phyloP scores from a whole-genome alignment of 2,329 filamentous ascomycete species.

The Trichoderma simmonsii region DNA sequence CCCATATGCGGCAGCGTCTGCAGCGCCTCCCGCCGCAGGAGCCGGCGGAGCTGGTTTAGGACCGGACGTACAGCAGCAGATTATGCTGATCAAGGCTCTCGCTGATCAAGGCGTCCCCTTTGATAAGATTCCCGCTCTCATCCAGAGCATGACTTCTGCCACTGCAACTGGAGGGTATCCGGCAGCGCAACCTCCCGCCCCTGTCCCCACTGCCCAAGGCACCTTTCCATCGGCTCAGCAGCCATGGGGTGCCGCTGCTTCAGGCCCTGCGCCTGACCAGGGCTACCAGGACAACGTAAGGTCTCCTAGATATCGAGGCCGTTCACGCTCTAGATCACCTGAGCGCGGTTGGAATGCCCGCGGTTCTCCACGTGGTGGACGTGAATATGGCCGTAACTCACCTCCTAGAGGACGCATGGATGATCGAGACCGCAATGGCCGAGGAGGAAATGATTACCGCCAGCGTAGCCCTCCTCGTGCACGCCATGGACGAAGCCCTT shows the following conservation, averaged over 20 bases:
- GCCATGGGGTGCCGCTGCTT: conserved; percentile 32
- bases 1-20: conserved; percentile 28
- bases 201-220: conserved; percentile 34
- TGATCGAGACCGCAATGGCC: conserved; percentile 48
- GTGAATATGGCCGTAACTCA: conserved; percentile 66
- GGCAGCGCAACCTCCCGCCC: conserved; percentile 31
- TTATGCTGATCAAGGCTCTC: conserved; percentile 72
- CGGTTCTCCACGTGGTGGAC: conserved; percentile 60
- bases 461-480: conserved; percentile 82
- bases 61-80: conserved; percentile 63
- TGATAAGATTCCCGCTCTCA: conserved; percentile 67
- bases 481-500: conserved; percentile 63
- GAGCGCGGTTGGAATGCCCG: conserved; percentile 66
- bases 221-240: conserved; percentile 38
- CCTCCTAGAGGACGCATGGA: conserved; percentile 50
- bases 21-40: conserved; percentile 35
- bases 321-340: conserved; percentile 78
- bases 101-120: conserved; percentile 71
- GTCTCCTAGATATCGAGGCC: conserved; percentile 58
- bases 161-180: conserved; percentile 31
- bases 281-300: conserved; percentile 56
- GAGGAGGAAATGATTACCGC: conserved; percentile 69
- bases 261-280: conserved; percentile 43
- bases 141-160: conserved; percentile 51
- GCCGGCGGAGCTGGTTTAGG: conserved; percentile 41